Evolutionary conservation across 2,329 filamentous ascomycete species (phyloP).

Genomic region (Nothophaeocryptopus gaeumannii): DNA sequence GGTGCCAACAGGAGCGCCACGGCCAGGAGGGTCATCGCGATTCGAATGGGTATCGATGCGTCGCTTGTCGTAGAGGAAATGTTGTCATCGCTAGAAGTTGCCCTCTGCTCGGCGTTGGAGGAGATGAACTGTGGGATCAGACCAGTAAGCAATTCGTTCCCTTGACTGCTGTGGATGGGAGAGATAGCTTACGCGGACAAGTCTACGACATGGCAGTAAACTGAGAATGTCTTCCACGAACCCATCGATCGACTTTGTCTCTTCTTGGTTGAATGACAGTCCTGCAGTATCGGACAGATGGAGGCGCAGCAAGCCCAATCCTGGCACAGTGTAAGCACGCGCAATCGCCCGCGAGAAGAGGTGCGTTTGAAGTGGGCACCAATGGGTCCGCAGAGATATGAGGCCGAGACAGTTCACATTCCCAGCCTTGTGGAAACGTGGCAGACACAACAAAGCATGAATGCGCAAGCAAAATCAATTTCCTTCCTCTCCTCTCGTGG

Average conservation of each 20-base stretch:
- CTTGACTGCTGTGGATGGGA: background rate
- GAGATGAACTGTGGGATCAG: slow-evolving; percentile 34
- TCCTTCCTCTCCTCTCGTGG: no score
- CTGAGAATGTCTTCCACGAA: slow-evolving; percentile 37
- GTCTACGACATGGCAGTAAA: slow-evolving; percentile 28
- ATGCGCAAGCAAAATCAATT: no score
- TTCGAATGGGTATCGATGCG: slow-evolving; percentile 40
- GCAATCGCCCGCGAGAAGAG: no score
- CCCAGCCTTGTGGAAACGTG: no score
- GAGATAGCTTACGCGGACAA: slow-evolving; percentile 28
- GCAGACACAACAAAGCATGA: no score
- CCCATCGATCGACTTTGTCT: slow-evolving; percentile 41
- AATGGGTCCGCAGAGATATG: no score
- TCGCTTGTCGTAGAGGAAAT: slow-evolving; percentile 37
- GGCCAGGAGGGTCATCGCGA: slow-evolving; percentile 26
- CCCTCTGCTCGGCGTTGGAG: slow-evolving; percentile 38
- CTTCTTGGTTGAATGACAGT: slow-evolving; percentile 28
- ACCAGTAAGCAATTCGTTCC: background rate
- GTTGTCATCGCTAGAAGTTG: slow-evolving; percentile 35
- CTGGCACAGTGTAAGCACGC: no score
- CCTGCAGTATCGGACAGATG: no score
- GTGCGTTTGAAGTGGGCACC: no score
- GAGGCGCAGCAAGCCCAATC: no score
- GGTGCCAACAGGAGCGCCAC: slow-evolving; percentile 25
- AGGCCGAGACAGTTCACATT: no score